Evolutionary conservation across 2,329 filamentous ascomycete species (phyloP).

Genomic region (Bipolaris zeicola): DNA sequence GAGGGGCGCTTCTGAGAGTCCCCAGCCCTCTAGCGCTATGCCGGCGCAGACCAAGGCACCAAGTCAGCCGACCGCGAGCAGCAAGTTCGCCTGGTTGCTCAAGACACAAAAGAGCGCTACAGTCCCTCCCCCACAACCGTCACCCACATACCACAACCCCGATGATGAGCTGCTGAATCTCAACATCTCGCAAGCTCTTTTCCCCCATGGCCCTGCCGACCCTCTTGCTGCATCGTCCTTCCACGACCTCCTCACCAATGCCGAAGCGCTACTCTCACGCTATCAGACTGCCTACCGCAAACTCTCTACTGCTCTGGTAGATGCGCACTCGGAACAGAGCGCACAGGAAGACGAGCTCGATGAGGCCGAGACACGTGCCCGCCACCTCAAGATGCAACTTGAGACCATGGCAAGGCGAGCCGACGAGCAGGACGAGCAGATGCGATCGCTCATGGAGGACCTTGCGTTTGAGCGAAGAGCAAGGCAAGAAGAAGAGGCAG

Average conservation of each 20-base stretch:
- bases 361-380: slow-evolving; percentile 62
- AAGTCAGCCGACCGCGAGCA: slow-evolving; percentile 32
- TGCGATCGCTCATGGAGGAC: slow-evolving; percentile 47
- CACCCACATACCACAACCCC: slow-evolving; percentile 45
- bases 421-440: slow-evolving; percentile 61
- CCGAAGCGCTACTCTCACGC: slow-evolving; percentile 59
- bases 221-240: slow-evolving; percentile 60
- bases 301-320: slow-evolving; percentile 51
- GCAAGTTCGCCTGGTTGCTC: slow-evolving; percentile 47
- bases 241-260: slow-evolving; percentile 62
- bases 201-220: slow-evolving; percentile 57
- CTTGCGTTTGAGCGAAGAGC: slow-evolving; percentile 42
- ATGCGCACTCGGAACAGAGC: slow-evolving; percentile 60
- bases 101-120: slow-evolving; percentile 43
- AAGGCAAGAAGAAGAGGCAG: slow-evolving; percentile 44
- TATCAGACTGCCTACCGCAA: slow-evolving; percentile 63
- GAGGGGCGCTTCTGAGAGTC: slow-evolving; percentile 28
- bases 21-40: slow-evolving; percentile 23
- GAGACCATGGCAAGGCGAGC: slow-evolving; percentile 64
- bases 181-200: slow-evolving; percentile 60
- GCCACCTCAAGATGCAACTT: slow-evolving; percentile 65
- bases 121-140: slow-evolving; percentile 28
- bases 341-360: slow-evolving; percentile 66
- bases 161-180: slow-evolving; percentile 59
- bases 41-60: slow-evolving; percentile 28